Evolutionary conservation across 139 green algal species (phyloP).

Genomic region (Spirogloea muscicola): DNA sequence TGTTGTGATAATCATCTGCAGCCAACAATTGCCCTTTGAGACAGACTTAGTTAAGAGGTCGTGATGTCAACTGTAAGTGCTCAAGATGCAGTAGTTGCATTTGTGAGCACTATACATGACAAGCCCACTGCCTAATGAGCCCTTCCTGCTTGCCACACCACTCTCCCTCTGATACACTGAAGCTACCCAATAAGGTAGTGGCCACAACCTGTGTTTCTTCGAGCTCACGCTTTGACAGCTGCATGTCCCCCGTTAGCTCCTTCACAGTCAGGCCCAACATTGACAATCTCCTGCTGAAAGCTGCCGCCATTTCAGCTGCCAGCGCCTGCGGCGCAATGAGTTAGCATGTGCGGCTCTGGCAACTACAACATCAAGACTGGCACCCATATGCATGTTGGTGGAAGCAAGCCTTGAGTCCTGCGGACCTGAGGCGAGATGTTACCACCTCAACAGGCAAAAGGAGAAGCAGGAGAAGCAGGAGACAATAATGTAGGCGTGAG

Average conservation of each 20-base stretch:
- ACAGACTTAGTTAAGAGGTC: slow-evolving; percentile 16
- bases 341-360: too few species aligned
- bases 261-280: slow-evolving; percentile 73
- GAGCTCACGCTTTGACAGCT: slow-evolving; percentile 92
- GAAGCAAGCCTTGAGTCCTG: too few species aligned
- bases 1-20: slow-evolving; percentile 98
- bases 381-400: too few species aligned
- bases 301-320: slow-evolving; percentile 77
- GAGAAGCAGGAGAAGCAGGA: not conserved
- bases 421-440: too few species aligned
- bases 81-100: too few species aligned
- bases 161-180: not conserved
- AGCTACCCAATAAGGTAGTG: not conserved
- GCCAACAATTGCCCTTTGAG: not conserved
- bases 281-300: slow-evolving; percentile 77
- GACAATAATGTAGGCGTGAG: not conserved
- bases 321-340: slow-evolving; percentile 71
- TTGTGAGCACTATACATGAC: too few species aligned
- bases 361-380: too few species aligned
- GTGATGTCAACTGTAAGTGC: too few species aligned
- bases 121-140: too few species aligned
- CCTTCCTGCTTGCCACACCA: too few species aligned
- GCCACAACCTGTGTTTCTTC: slow-evolving; percentile 81
- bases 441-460: too few species aligned
- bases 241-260: slow-evolving; percentile 93